phyloP scores from a whole-genome alignment of 805 yeast genomes.

The Grigorovia humatica region DNA sequence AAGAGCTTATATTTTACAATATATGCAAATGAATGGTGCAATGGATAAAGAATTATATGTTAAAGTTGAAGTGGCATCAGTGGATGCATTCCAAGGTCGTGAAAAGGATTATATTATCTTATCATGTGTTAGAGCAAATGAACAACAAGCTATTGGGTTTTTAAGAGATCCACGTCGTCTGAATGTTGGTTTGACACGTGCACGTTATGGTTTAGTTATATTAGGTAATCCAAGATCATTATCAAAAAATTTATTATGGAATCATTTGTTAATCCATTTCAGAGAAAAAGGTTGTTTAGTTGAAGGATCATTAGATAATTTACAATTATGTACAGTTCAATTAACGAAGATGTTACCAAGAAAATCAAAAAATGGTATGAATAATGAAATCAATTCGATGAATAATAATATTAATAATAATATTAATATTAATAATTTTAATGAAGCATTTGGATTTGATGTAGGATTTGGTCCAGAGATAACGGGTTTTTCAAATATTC shows the following conservation, averaged over 20 bases:
- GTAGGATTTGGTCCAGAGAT: constrained; percentile 7
- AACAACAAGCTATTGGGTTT: constrained; percentile 66
- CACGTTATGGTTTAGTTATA: constrained; percentile 68
- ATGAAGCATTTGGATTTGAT: constrained; percentile 3
- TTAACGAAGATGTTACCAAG: constrained; percentile 27
- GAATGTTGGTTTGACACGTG: constrained; percentile 85
- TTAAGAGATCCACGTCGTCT: constrained; percentile 75
- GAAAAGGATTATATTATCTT: constrained; percentile 89
- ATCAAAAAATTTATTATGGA: constrained; percentile 66
- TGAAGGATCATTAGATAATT: constrained; percentile 75
- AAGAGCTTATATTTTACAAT: constrained; percentile 68
- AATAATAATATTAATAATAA: constrained; percentile 1
- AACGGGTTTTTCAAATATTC: constrained; percentile 11
- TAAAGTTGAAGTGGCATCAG: constrained; percentile 82
- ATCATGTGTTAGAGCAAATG: constrained; percentile 90
- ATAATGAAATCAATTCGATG: constrained; percentile 1
- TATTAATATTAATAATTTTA: constrained; percentile 2
- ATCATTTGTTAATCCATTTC: constrained; percentile 61
- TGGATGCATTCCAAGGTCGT: constrained; percentile 97
- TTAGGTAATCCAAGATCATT: constrained; percentile 79
- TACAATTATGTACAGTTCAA: constrained; percentile 62
- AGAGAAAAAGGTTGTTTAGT: constrained; percentile 81
- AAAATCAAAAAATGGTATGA: constrained; percentile 10
- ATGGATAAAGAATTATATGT: constrained; percentile 53
- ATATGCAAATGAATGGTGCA: constrained; percentile 64